These are phyloP conservation scores for Coniferiporia sulphurascens DNA, from an alignment of 1,284 basidiomycete genomes.

Conservation along the genomic window DNA sequence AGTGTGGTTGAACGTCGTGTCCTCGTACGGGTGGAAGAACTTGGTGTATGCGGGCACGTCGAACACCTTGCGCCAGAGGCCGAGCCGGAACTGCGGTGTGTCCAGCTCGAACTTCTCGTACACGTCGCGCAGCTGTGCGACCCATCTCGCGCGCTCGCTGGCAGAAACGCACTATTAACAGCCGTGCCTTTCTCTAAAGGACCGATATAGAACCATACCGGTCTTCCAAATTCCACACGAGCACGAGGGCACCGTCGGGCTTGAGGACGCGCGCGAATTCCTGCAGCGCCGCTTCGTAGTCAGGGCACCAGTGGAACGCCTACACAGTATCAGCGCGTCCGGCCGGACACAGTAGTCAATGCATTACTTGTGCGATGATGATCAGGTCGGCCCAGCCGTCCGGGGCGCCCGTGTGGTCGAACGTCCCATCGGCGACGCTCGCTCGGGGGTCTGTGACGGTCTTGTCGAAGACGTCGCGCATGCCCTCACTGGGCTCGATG, in stretches of 20 bases:
- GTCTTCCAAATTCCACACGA: conserved; percentile 80
- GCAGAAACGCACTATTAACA: background rate
- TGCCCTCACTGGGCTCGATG: conserved; percentile 69
- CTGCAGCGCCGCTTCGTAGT: conserved; percentile 55
- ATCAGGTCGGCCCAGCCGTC: conserved; percentile 70
- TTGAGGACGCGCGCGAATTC: conserved; percentile 73
- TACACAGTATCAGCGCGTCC: conserved; percentile 25
- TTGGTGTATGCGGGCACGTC: conserved; percentile 47
- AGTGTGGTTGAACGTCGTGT: conserved; percentile 38
- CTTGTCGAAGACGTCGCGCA: conserved; percentile 57
- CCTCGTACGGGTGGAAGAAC: conserved; percentile 49
- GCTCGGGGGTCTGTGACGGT: conserved; percentile 48
- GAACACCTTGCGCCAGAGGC: conserved; percentile 64
- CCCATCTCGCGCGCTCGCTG: conserved; percentile 62
- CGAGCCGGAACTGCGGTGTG: conserved; percentile 69
- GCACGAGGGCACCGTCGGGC: conserved; percentile 54
- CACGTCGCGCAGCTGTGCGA: conserved; percentile 58
- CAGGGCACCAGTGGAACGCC: conserved; percentile 82
- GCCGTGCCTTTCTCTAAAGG: background rate
- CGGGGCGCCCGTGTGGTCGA: conserved; percentile 51
- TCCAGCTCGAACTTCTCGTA: conserved; percentile 62
- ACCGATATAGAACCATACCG: conserved; percentile 35
- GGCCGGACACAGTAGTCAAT: background rate
- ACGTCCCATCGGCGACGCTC: conserved; percentile 54
- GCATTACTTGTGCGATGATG: conserved; percentile 63